phyloP scores from a whole-genome alignment of 495 filamentous ascomycete species.

The Podospora fimiseda region DNA sequence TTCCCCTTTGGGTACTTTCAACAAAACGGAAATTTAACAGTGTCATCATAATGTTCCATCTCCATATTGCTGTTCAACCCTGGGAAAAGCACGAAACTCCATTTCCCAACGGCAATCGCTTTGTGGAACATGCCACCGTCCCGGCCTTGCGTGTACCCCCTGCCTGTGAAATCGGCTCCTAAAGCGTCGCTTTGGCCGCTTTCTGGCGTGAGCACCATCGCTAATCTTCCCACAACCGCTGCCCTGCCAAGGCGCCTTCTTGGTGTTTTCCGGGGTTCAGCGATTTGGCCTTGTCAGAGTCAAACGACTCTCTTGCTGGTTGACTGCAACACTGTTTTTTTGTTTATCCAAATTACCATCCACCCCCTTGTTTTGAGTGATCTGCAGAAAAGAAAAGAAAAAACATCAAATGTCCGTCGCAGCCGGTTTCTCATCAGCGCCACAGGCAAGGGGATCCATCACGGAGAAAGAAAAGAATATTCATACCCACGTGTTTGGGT shows the following conservation, averaged over 20 bases:
- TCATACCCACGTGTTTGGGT: no score
- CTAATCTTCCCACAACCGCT: background rate
- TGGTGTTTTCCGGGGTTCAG: background rate
- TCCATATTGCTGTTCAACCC: background rate
- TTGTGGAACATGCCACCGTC: background rate
- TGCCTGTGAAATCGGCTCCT: no score
- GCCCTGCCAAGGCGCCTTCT: background rate
- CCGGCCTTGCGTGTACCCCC: no score
- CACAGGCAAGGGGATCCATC: slow-evolving; percentile 1
- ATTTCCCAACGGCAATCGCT: background rate
- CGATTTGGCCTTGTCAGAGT: background rate
- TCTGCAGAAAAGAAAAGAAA: slow-evolving; percentile 14
- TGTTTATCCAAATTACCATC: slow-evolving; percentile 5
- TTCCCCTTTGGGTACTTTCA: background rate
- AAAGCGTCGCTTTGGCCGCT: slow-evolving; percentile 7
- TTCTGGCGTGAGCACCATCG: slow-evolving; percentile 2
- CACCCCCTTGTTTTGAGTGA: background rate
- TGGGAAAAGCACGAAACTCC: no score
- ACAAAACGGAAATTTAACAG: no score
- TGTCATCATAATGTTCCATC: background rate
- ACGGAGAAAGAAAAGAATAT: no score
- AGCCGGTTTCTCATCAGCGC: background rate
- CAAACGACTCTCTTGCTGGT: background rate
- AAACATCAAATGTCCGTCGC: background rate
- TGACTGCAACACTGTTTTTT: background rate